Percentiles rank a stretch among this genome's conserved stretches.
phyloP scores from a whole-genome alignment of 2,329 filamentous ascomycete genomes.

The Trichoderma harzianum region DNA sequence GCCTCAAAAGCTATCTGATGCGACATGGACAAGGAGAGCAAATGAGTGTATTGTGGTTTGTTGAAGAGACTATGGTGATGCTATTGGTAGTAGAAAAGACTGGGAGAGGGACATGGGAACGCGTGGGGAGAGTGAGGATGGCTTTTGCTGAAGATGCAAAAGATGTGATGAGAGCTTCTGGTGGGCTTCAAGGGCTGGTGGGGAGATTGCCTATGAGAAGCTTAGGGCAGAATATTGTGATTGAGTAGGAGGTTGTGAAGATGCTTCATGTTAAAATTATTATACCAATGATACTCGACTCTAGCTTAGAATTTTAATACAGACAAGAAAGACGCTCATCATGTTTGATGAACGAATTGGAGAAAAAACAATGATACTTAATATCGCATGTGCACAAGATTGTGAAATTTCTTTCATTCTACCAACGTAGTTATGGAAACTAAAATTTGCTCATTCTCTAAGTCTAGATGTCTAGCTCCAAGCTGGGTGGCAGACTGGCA shows the following conservation, averaged over 20 bases:
- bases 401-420: background rate
- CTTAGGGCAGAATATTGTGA: slow-evolving; percentile 32
- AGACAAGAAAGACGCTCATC: background rate
- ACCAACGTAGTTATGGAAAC: background rate
- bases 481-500: slow-evolving; percentile 5
- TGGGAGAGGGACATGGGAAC: slow-evolving; percentile 28
- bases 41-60: slow-evolving; percentile 37
- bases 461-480: slow-evolving; percentile 1
- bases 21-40: slow-evolving; percentile 34
- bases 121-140: slow-evolving; percentile 36
- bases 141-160: slow-evolving; percentile 33
- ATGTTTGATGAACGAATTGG: background rate
- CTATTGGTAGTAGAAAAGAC: slow-evolving; percentile 33
- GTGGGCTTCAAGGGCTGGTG: slow-evolving; percentile 31
- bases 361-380: background rate
- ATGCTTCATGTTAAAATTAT: background rate
- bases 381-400: background rate
- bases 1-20: slow-evolving; percentile 34
- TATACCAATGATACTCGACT: background rate
- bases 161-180: slow-evolving; percentile 32
- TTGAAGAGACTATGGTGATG: slow-evolving; percentile 34
- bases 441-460: background rate
- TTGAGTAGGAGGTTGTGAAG: slow-evolving; percentile 26
- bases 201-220: slow-evolving; percentile 32
- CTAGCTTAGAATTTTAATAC: background rate